phyloP scores from a whole-genome alignment of 257 asterid genomes.

The Datura wrightii region DNA sequence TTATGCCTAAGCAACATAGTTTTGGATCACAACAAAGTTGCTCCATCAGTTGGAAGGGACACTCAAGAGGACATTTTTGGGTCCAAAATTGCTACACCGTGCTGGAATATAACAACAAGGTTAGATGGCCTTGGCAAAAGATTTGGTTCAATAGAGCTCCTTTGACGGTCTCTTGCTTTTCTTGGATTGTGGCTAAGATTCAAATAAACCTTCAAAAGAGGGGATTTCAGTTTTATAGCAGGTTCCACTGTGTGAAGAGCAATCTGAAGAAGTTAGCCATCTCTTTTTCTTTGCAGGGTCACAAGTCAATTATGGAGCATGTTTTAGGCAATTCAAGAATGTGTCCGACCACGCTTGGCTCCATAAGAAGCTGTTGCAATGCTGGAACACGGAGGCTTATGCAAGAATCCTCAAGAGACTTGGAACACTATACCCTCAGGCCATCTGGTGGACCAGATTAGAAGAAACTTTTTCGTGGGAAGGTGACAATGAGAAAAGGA shows the following conservation, averaged over 20 bases:
- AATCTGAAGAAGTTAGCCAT: background rate
- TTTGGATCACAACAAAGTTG: background rate
- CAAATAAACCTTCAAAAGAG: background rate
- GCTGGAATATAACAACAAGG: background rate
- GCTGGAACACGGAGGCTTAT: background rate
- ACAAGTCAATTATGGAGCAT: constrained; percentile 1
- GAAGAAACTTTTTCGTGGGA: background rate
- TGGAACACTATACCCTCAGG: background rate
- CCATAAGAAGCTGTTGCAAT: background rate
- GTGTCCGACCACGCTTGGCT: background rate
- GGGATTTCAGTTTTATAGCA: background rate
- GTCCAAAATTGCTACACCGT: background rate
- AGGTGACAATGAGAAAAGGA: background rate
- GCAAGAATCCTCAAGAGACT: background rate
- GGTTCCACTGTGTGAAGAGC: background rate
- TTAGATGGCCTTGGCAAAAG: background rate
- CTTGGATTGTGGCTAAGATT: background rate
- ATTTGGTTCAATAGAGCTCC: constrained; percentile 9
- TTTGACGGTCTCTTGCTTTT: constrained; percentile 2
- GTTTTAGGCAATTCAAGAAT: background rate
- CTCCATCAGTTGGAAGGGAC: background rate
- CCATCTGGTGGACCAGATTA: background rate
- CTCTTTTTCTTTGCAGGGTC: background rate
- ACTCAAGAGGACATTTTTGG: background rate
- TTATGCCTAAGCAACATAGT: background rate